phyloP scores from a whole-genome alignment of 306 rosid genomes.

The Vigna hirtella region DNA sequence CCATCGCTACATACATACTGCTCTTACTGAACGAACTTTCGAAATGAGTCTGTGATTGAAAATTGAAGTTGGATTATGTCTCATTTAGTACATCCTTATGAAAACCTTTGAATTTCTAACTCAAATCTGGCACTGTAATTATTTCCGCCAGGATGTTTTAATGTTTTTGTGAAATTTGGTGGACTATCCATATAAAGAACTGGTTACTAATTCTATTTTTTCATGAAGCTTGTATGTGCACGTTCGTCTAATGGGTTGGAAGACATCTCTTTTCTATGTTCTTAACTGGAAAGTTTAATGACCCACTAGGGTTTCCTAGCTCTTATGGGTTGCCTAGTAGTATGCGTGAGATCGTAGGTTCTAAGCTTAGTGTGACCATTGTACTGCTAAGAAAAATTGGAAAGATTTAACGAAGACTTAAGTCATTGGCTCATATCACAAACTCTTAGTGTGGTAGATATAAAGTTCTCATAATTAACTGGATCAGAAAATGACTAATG shows the following conservation, averaged over 20 bases:
- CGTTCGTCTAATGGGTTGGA: constrained; percentile 5
- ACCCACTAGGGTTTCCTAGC: neutral
- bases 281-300: constrained; percentile 13
- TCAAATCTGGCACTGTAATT: constrained; percentile 13
- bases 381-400: too few species aligned
- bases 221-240: neutral
- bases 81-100: constrained; percentile 19
- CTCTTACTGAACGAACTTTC: constrained; percentile 3
- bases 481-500: neutral
- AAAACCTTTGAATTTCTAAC: neutral
- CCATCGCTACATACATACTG: neutral
- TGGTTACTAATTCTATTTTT: neutral
- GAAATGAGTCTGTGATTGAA: constrained; percentile 13
- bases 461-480: neutral
- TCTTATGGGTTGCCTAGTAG: too few species aligned
- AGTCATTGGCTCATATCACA: constrained; percentile 15
- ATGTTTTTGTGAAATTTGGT: constrained; percentile 20
- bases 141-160: neutral
- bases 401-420: constrained; percentile 21
- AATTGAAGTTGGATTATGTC: neutral
- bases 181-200: constrained; percentile 19
- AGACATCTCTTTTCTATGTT: neutral
- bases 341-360: too few species aligned
- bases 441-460: constrained; percentile 4
- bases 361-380: too few species aligned